Percentiles rank a stretch among this genome's conserved stretches.
Evolutionary conservation across 257 asterid species (phyloP).

Genomic region (Solanum phureja): DNA sequence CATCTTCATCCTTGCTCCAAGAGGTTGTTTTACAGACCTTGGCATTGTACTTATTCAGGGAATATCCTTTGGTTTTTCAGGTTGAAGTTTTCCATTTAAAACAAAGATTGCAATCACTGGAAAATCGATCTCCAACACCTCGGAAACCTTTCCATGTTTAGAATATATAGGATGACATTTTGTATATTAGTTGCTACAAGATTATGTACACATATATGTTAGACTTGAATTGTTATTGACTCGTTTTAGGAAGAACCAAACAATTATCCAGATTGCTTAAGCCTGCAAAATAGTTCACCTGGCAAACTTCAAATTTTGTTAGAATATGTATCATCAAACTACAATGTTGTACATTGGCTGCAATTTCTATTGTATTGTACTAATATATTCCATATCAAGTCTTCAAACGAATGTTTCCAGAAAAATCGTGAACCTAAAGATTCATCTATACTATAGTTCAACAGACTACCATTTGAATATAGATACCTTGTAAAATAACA

Average conservation of each 20-base stretch:
- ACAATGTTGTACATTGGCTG: neutral
- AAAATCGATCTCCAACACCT: constrained; percentile 83
- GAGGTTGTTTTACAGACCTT: neutral
- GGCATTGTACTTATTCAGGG: neutral
- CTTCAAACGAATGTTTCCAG: neutral
- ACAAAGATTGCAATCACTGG: constrained; percentile 87
- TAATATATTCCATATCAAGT: neutral
- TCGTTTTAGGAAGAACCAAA: neutral
- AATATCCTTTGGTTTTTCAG: constrained; percentile 21
- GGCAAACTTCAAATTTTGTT: neutral
- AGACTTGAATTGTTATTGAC: neutral
- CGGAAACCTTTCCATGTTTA: constrained; percentile 80
- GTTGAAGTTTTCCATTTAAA: constrained; percentile 89
- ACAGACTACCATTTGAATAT: neutral
- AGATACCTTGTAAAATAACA: neutral
- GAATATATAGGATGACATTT: neutral
- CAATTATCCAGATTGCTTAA: neutral
- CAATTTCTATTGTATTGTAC: neutral
- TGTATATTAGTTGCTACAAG: neutral
- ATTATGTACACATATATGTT: neutral
- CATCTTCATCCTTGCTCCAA: neutral
- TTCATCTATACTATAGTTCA: neutral
- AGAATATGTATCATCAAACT: neutral
- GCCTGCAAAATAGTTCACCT: neutral
- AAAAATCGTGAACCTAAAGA: neutral